phyloP scores from a whole-genome alignment of 441 rosid genomes.

The Manihot esculenta region DNA sequence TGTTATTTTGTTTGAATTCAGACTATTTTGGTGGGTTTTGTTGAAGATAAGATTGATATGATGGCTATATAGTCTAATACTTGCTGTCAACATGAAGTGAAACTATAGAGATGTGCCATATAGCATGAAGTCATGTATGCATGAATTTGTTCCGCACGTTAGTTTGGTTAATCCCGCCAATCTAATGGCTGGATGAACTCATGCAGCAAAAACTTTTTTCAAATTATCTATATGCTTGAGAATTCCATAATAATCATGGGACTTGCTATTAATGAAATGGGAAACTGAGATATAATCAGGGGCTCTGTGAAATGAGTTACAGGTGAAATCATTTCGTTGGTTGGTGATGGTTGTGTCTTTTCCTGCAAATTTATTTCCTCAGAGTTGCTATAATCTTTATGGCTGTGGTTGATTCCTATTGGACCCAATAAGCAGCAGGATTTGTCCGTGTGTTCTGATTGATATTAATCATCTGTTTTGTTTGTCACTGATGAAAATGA shows the following conservation, averaged over 20 bases:
- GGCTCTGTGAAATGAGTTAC: no score
- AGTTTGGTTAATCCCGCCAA: no score
- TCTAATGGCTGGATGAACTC: no score
- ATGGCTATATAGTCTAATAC: no score
- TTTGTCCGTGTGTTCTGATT: background rate
- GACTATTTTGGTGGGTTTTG: background rate
- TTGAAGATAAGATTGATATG: background rate
- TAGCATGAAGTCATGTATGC: no score
- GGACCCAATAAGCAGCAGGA: background rate
- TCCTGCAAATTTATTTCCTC: background rate
- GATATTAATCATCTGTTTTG: rapidly evolving
- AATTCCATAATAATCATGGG: background rate
- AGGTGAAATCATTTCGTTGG: no score
- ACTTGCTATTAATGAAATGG: background rate
- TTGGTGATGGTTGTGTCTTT: background rate
- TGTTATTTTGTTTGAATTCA: background rate
- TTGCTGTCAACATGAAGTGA: background rate
- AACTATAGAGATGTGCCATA: no score
- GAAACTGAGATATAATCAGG: no score
- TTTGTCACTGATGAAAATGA: no score
- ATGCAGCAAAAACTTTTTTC: background rate
- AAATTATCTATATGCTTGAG: background rate
- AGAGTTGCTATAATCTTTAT: background rate
- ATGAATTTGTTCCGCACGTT: no score
- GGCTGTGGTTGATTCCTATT: background rate